Conservation (phyloP, 148 eudicot species). For the Fallopia convolvulus region DNA sequence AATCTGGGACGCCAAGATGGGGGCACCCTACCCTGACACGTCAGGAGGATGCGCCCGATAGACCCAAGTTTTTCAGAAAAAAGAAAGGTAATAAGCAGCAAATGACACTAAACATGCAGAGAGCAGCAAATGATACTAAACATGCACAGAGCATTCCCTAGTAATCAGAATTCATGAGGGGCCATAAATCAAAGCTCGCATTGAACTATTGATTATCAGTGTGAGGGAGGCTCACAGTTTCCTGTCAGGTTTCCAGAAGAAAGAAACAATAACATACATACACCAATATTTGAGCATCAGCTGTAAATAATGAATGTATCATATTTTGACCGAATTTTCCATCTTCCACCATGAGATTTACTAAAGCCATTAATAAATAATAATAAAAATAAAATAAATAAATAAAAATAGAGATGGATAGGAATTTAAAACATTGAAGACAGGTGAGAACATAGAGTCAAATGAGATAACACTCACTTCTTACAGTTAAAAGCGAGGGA, state of each 20-base stretch:
- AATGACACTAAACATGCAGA: not conserved
- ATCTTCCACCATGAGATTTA: not conserved
- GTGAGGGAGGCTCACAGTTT: not conserved
- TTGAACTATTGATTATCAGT: no score
- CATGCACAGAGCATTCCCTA: not conserved
- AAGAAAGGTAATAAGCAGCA: not conserved
- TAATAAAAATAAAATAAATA: not conserved
- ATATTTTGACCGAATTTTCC: not conserved
- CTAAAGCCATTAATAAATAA: not conserved
- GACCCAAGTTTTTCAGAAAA: not conserved
- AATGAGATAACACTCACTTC: conserved; percentile 41
- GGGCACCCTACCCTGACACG: no score
- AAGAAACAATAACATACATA: not conserved
- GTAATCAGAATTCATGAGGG: not conserved
- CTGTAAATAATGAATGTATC: not conserved
- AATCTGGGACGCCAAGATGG: no score
- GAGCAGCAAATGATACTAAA: not conserved
- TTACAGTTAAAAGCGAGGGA: conserved; percentile 91
- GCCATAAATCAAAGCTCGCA: not conserved
- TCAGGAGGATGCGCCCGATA: no score
- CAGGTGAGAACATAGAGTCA: not conserved
- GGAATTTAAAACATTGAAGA: not conserved
- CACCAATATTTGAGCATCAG: not conserved
- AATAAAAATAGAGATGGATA: not conserved
- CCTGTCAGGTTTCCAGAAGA: not conserved